Percentiles rank a stretch among this genome's conserved stretches.
Conservation (phyloP, 257 asterid species). For the Ilex aquifolium region DNA sequence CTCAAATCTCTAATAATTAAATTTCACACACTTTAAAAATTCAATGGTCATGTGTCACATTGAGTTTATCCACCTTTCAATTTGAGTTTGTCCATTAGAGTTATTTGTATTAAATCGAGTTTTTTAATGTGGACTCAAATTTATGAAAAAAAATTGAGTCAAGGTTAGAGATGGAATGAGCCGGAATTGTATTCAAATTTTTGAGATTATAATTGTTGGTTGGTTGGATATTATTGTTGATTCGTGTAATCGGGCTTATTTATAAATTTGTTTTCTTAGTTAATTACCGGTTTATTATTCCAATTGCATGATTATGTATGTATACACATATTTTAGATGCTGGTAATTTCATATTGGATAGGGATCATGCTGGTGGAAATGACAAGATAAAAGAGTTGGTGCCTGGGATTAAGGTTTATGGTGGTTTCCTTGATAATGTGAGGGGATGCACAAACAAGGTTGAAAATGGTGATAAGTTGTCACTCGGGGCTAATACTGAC, state of each 20-base stretch:
- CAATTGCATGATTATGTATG: neutral
- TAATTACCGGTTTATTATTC: too few relatives aligned
- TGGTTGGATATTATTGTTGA: neutral
- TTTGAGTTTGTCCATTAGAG: too few relatives aligned
- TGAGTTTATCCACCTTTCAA: too few relatives aligned
- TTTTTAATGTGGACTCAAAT: neutral
- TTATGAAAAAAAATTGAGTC: neutral
- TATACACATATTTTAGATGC: slow-evolving; percentile 3
- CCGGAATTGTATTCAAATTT: neutral
- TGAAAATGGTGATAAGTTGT: slow-evolving; percentile 72
- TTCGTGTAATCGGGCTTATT: neutral
- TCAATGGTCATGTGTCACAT: too few relatives aligned
- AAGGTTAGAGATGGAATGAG: too few relatives aligned
- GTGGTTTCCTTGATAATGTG: slow-evolving; percentile 81
- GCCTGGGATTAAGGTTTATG: slow-evolving; percentile 72
- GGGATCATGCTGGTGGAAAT: slow-evolving; percentile 99
- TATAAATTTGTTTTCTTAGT: too few relatives aligned
- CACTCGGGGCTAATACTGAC: slow-evolving; percentile 58
- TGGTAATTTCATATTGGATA: slow-evolving; percentile 13
- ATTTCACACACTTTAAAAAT: too few relatives aligned
- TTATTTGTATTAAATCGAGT: too few relatives aligned
- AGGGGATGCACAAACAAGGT: slow-evolving; percentile 77
- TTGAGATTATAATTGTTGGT: neutral
- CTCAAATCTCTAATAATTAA: too few relatives aligned
- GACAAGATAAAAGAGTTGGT: slow-evolving; percentile 72